phyloP scores from a whole-genome alignment of 2,329 filamentous ascomycete species.

The Penicillium sclerotigenum region DNA sequence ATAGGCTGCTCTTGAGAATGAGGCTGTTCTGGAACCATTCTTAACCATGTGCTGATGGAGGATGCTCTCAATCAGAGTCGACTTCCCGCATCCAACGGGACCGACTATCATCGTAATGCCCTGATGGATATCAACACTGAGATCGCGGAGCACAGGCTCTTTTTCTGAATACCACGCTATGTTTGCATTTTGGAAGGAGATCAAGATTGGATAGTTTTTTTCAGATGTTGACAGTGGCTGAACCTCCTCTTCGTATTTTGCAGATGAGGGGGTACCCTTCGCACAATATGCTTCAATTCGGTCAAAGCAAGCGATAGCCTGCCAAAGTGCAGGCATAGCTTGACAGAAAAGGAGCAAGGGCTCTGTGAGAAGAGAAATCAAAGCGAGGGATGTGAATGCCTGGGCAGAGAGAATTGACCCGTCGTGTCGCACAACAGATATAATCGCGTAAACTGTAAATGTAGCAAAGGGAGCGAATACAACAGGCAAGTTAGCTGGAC shows the following conservation, averaged over 20 bases:
- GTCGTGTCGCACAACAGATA: slow-evolving; percentile 1
- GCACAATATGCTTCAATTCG: slow-evolving; percentile 17
- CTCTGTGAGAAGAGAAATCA: slow-evolving; percentile 23
- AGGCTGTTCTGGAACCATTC: not conserved
- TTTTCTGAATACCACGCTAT: not conserved
- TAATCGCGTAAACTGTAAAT: slow-evolving; percentile 18
- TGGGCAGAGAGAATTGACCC: slow-evolving; percentile 5
- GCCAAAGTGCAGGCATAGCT: slow-evolving; percentile 13
- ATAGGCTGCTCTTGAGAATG: slow-evolving; percentile 9
- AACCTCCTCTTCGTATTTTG: not conserved
- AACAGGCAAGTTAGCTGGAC: slow-evolving; percentile 18
- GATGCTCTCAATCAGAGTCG: slow-evolving; percentile 7
- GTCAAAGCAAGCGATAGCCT: slow-evolving; percentile 16
- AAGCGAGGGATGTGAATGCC: slow-evolving; percentile 22
- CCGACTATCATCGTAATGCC: slow-evolving; percentile 9
- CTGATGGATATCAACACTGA: not conserved
- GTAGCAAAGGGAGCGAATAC: slow-evolving; percentile 19
- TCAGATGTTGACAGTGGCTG: not conserved
- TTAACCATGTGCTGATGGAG: slow-evolving; percentile 1
- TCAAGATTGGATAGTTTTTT: not conserved
- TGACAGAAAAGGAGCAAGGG: slow-evolving; percentile 20
- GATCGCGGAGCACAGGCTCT: not conserved
- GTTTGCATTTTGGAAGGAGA: not conserved
- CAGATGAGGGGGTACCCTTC: not conserved
- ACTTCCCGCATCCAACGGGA: slow-evolving; percentile 14